These are phyloP conservation scores for Calonectria hawksworthii DNA, from an alignment of 2,329 filamentous ascomycete species.

Conservation along the genomic window DNA sequence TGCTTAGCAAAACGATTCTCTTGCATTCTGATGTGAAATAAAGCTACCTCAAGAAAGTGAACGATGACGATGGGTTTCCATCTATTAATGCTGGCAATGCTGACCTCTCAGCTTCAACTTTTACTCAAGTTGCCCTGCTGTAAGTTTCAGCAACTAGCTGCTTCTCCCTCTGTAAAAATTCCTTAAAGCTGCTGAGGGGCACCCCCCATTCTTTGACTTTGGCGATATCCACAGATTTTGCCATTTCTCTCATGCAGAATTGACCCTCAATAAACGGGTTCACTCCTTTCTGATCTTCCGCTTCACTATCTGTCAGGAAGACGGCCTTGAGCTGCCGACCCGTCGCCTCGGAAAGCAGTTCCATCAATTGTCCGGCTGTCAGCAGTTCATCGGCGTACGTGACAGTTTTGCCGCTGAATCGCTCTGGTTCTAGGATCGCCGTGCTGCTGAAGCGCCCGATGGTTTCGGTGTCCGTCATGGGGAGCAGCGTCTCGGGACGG, in stretches of 20 bases:
- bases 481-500: slow-evolving; percentile 51
- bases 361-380: slow-evolving; percentile 52
- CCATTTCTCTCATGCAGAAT: slow-evolving; percentile 51
- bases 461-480: slow-evolving; percentile 61
- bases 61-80: neutral
- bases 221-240: slow-evolving; percentile 53
- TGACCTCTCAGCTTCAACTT: too few relatives aligned
- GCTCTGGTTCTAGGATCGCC: slow-evolving; percentile 57
- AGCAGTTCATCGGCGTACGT: slow-evolving; percentile 58
- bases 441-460: slow-evolving; percentile 61
- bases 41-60: neutral
- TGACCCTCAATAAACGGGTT: slow-evolving; percentile 58
- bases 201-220: slow-evolving; percentile 55
- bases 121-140: neutral
- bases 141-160: slow-evolving; percentile 48
- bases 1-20: neutral
- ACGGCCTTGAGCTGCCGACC: slow-evolving; percentile 53
- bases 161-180: slow-evolving; percentile 59
- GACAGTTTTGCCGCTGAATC: slow-evolving; percentile 58
- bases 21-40: neutral
- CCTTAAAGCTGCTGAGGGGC: slow-evolving; percentile 57
- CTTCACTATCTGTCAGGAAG: slow-evolving; percentile 58
- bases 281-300: slow-evolving; percentile 48
- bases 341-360: slow-evolving; percentile 50
- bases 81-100: neutral